Percentiles rank a stretch among this genome's conserved stretches.
Evolutionary conservation across 1,139 yeast genomes (phyloP).

Genomic region (Trichomonascaceae sp.): DNA sequence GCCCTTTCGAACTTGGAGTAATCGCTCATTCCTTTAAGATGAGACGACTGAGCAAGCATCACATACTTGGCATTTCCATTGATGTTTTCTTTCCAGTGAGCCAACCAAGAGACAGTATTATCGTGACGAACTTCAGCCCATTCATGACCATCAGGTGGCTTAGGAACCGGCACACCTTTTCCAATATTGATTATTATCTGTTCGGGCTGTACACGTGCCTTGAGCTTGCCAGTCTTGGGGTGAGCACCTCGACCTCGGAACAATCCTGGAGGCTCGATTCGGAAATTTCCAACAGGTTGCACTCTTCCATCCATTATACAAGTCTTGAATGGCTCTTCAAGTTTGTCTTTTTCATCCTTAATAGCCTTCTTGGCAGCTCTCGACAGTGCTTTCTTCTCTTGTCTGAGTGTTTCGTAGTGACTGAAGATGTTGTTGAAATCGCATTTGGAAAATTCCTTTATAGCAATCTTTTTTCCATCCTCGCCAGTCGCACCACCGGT

Average conservation of each 20-base stretch:
- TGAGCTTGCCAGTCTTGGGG: slow-evolving; percentile 85
- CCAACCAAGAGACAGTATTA: slow-evolving; percentile 90
- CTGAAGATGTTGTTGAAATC: slow-evolving; percentile 74
- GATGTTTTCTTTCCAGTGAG: slow-evolving; percentile 95
- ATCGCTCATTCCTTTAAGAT: slow-evolving; percentile 87
- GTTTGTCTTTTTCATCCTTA: slow-evolving; percentile 63
- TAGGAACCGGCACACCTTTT: slow-evolving; percentile 64
- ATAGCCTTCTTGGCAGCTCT: slow-evolving; percentile 66
- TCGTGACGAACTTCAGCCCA: slow-evolving; percentile 93
- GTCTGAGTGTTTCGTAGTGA: slow-evolving; percentile 63
- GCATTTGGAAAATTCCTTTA: slow-evolving; percentile 59
- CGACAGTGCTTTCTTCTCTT: slow-evolving; percentile 62
- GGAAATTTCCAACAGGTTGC: slow-evolving; percentile 88
- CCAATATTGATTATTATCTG: slow-evolving; percentile 83
- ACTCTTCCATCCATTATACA: slow-evolving; percentile 81
- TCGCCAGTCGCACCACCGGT: slow-evolving; percentile 50
- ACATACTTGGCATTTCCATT: slow-evolving; percentile 82
- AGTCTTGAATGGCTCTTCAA: slow-evolving; percentile 75
- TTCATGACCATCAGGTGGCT: slow-evolving; percentile 76
- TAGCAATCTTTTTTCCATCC: slow-evolving; percentile 38
- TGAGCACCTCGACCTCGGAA: slow-evolving; percentile 97
- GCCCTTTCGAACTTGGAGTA: slow-evolving; percentile 91
- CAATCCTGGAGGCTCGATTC: slow-evolving; percentile 93
- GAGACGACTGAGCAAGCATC: slow-evolving; percentile 84
- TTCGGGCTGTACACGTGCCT: slow-evolving; percentile 72